phyloP scores from a whole-genome alignment of 345 rosid species.

The Streptanthus diversifolius region DNA sequence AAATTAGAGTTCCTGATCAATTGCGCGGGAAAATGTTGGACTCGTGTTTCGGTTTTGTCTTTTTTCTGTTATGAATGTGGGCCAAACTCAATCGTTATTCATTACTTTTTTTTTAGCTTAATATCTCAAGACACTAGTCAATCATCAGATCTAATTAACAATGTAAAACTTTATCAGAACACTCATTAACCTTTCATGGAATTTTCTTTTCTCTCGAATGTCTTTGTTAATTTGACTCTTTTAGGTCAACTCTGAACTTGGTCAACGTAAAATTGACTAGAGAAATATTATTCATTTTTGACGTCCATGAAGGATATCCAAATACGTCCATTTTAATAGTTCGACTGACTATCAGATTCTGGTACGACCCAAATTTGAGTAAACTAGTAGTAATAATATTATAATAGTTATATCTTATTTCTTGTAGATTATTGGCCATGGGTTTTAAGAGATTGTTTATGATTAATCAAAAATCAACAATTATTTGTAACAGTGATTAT shows the following conservation, averaged over 20 bases:
- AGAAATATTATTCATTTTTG: background rate
- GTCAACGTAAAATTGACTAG: constrained; percentile 3
- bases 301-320: background rate
- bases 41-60: no score
- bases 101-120: background rate
- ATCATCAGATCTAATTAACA: background rate
- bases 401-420: background rate
- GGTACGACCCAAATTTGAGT: background rate
- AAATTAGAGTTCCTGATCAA: background rate
- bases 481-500: background rate
- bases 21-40: constrained; percentile 13
- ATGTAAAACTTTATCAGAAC: background rate
- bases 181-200: background rate
- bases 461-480: background rate
- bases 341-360: background rate
- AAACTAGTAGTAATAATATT: background rate
- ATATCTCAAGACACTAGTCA: background rate
- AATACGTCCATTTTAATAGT: background rate
- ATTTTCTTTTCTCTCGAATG: background rate
- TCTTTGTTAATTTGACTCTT: background rate
- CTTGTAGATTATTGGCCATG: background rate
- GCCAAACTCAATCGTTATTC: background rate
- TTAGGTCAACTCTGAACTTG: background rate
- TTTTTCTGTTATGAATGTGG: no score
- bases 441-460: background rate